phyloP scores from a whole-genome alignment of 179 eudicot genomes.

The Beta corolliflora region DNA sequence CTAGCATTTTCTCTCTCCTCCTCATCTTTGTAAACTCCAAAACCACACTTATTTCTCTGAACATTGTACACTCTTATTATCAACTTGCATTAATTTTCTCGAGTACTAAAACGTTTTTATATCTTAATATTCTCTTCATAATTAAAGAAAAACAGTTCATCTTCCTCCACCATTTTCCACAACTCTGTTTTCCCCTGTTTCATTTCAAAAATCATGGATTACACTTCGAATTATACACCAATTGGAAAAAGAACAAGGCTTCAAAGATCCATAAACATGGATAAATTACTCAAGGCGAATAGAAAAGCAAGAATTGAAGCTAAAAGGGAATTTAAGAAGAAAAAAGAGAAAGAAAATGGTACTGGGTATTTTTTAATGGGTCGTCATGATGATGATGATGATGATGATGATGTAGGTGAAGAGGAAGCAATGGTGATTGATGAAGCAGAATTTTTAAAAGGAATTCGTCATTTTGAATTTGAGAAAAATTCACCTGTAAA shows the following conservation, averaged over 20 bases:
- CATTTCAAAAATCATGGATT: conserved; percentile 1
- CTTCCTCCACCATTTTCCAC: background rate
- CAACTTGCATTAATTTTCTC: too few species aligned
- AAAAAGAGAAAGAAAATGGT: background rate
- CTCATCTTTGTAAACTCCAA: too few species aligned
- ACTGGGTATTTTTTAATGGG: background rate
- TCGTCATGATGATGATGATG: background rate
- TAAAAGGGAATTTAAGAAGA: background rate
- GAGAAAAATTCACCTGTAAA: background rate
- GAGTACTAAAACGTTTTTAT: too few species aligned
- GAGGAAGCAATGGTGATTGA: conserved; percentile 1
- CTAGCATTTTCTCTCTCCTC: background rate
- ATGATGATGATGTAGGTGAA: background rate
- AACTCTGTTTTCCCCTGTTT: background rate
- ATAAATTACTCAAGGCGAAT: background rate
- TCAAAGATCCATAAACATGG: background rate
- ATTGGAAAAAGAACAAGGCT: conserved; percentile 27
- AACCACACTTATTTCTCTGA: too few species aligned
- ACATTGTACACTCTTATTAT: too few species aligned
- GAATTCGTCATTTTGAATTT: background rate
- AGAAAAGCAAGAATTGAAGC: background rate
- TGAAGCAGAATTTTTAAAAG: background rate
- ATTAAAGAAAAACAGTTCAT: background rate
- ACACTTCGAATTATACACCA: background rate
- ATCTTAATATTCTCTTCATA: background rate